Evolutionary conservation across 768 basidiomycete species (phyloP).

Genomic region (Naganishia onofrii): DNA sequence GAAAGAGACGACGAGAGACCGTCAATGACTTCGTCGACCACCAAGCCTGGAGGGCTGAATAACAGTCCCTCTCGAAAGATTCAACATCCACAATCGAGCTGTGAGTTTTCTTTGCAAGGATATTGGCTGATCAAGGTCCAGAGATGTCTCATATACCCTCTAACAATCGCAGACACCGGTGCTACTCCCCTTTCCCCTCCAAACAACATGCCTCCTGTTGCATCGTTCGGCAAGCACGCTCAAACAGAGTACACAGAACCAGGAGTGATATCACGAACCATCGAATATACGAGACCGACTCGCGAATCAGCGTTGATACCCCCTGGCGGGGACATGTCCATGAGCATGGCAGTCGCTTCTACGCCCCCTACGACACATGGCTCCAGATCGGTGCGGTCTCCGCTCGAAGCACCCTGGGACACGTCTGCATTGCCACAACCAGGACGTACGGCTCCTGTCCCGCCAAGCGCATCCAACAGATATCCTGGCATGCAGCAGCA

Average conservation of each 20-base stretch:
- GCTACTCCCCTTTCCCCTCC: slow-evolving; percentile 42
- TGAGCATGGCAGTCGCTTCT: slow-evolving; percentile 45
- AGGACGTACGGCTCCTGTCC: slow-evolving; percentile 37
- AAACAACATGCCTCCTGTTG: slow-evolving; percentile 4
- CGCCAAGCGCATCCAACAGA: slow-evolving; percentile 7
- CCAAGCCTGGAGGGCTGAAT: slow-evolving; percentile 12
- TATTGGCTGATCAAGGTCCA: background rate
- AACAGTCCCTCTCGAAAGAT: slow-evolving; percentile 41
- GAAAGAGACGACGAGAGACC: background rate
- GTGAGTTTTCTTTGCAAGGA: slow-evolving; percentile 35
- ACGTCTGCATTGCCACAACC: slow-evolving; percentile 32
- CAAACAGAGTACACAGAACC: slow-evolving; percentile 17
- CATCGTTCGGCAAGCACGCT: background rate
- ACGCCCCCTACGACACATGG: background rate
- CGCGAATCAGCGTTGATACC: slow-evolving; percentile 47
- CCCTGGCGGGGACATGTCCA: slow-evolving; percentile 49
- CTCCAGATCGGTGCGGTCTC: slow-evolving; percentile 28
- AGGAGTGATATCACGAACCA: slow-evolving; percentile 40
- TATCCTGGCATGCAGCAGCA: slow-evolving; percentile 4
- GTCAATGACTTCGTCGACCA: slow-evolving; percentile 18
- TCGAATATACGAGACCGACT: slow-evolving; percentile 52
- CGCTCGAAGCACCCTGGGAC: slow-evolving; percentile 37
- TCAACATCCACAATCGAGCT: slow-evolving; percentile 49
- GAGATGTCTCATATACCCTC: background rate
- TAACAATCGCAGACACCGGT: slow-evolving; percentile 42